Base-by-base conservation (phyloP, 352 stramenopile species). In the Pythium brachiatum region DNA sequence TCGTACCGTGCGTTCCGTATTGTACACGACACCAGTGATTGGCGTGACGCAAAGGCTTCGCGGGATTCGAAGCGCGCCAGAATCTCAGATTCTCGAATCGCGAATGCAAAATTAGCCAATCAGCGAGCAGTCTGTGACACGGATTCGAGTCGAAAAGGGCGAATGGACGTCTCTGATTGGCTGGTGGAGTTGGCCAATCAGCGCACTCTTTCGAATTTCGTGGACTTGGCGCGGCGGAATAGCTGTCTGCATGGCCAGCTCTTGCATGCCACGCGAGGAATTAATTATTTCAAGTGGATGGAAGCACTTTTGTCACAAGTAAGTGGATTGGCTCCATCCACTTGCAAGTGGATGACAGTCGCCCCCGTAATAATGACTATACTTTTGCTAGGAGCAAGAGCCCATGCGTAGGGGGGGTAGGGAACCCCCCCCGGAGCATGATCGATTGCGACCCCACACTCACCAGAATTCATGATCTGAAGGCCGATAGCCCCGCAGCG, bases 121-220 rank as follows among this genome's bases (percentile, higher is more conserved):
- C 50, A 66, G 39, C 44, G 38, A 21, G 27, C 39, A 16, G 27
- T 11, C 2, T 57, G 57, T 48, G 38, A 60, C 46, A 21, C 29
- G 29, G 29, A 34, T 5, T 34, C 29, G 29, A 5, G 29, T 53
- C 36, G 50, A 60, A 47, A 32, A 47, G 21, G 34, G 25, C 12
- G 47, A 36, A 36, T 18, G 25, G 15, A 34, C 15, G 29, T n/a
- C 41, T 66, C 9, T 59, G 50, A 66, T 66, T 66, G 59, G 59
- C 34, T 52, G 47, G 38, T 44, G n/a, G 9, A 34, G 5, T 11
- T 9, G 29, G 9, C 59, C 59, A 66, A 66, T 66, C 20, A 31
- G 1, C 12, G n/a, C 27, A 16, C 38, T 18, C 13, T 34, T 41
- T 60, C 27, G 13, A 47, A 25, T 53, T 59, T 65, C 58, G 58